Percentiles rank a stretch among this genome's conserved stretches.
Evolutionary conservation across 345 rosid genomes (phyloP).

Genomic region (Murraya koenigii): DNA sequence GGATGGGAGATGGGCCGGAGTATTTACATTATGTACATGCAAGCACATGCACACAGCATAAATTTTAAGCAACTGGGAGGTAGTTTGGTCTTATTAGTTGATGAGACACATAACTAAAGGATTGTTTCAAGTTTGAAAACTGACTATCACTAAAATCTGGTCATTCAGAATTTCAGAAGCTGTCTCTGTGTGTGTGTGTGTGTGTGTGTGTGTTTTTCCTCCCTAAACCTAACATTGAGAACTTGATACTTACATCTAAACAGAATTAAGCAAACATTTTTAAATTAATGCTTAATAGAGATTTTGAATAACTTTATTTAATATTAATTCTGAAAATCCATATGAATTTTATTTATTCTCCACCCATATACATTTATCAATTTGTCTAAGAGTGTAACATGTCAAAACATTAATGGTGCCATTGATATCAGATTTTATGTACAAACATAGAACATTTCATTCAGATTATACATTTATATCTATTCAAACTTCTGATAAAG

Average conservation of each 20-base stretch:
- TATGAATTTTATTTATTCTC: background rate
- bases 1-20: background rate
- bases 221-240: too few relatives aligned
- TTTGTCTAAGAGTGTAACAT: background rate
- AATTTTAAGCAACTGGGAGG: background rate
- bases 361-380: background rate
- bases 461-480: background rate
- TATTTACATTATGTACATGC: conserved; percentile 5
- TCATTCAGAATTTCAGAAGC: background rate
- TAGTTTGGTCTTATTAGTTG: background rate
- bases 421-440: background rate
- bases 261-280: too few relatives aligned
- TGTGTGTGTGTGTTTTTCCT: too few relatives aligned
- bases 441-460: background rate
- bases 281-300: background rate
- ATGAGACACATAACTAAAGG: background rate
- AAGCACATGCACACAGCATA: background rate
- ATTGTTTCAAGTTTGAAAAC: background rate
- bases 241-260: background rate
- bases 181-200: background rate
- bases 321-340: background rate
- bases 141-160: background rate
- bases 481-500: too few relatives aligned
- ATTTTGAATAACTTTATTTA: too few relatives aligned
- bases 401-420: background rate